Percentiles rank a stretch among this genome's conserved stretches.
phyloP scores from a whole-genome alignment of 2,329 filamentous ascomycete genomes.

The Cytospora piceicola region DNA sequence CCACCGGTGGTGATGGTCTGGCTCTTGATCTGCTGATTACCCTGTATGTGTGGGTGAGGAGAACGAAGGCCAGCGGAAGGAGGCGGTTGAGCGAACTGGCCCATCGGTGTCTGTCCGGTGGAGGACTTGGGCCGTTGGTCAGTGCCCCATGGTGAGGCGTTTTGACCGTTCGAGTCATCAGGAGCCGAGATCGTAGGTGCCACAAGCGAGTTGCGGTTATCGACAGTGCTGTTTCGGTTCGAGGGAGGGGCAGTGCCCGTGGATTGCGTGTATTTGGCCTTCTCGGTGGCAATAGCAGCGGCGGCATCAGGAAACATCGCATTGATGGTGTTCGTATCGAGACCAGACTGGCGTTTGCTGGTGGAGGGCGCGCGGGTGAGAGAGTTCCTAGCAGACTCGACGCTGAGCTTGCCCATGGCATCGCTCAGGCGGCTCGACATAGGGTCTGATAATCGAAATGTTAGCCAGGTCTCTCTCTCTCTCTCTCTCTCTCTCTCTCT shows the following conservation, averaged over 20 bases:
- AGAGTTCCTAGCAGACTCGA: slow-evolving; percentile 85
- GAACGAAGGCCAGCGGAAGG: slow-evolving; percentile 78
- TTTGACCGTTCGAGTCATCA: slow-evolving; percentile 64
- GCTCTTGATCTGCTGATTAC: slow-evolving; percentile 75
- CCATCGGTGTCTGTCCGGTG: slow-evolving; percentile 82
- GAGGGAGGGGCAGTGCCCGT: slow-evolving; percentile 88
- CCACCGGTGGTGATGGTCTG: slow-evolving; percentile 80
- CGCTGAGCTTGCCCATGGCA: slow-evolving; percentile 93
- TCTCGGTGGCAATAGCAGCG: slow-evolving; percentile 97
- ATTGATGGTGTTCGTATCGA: slow-evolving; percentile 92
- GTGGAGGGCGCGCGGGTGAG: slow-evolving; percentile 78
- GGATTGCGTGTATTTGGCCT: slow-evolving; percentile 95
- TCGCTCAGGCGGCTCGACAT: slow-evolving; percentile 96
- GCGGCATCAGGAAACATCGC: slow-evolving; percentile 99
- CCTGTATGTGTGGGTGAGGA: slow-evolving; percentile 70
- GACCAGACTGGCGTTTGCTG: slow-evolving; percentile 89
- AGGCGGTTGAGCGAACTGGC: slow-evolving; percentile 87
- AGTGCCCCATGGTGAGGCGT: slow-evolving; percentile 79
- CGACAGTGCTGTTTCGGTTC: slow-evolving; percentile 88
- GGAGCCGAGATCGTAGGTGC: slow-evolving; percentile 76
- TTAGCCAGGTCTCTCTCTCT: slow-evolving; percentile 15
- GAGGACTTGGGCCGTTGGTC: slow-evolving; percentile 75
- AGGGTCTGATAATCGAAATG: slow-evolving; percentile 66
- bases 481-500: background rate
- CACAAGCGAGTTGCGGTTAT: slow-evolving; percentile 74